phyloP scores from a whole-genome alignment of 441 rosid genomes.

The Aquilaria agallochum region DNA sequence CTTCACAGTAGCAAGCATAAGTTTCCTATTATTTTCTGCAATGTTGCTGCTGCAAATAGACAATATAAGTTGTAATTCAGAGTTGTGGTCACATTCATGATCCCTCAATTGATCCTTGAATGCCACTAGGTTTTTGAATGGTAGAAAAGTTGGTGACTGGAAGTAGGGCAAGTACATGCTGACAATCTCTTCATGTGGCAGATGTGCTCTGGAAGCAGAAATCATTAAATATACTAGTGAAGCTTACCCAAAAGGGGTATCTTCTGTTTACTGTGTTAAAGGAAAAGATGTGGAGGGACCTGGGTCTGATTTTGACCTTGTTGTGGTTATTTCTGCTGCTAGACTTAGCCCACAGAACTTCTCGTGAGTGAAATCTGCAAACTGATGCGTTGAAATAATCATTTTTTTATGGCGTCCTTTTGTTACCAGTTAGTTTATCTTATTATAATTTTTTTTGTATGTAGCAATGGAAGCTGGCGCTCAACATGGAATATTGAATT shows the following conservation, averaged over 20 bases:
- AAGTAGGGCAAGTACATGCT: not conserved
- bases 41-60: not conserved
- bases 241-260: constrained; percentile 90
- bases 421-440: constrained; percentile 5
- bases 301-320: constrained; percentile 86
- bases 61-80: too few species aligned
- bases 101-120: too few species aligned
- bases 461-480: constrained; percentile 96
- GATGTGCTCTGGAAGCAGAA: constrained; percentile 85
- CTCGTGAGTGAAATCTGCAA: constrained; percentile 50
- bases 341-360: constrained; percentile 92
- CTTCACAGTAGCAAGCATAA: too few species aligned
- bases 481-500: constrained; percentile 86
- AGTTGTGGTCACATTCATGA: too few species aligned
- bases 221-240: constrained; percentile 76
- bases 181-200: constrained; percentile 24
- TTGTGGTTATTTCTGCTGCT: constrained; percentile 77
- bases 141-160: not conserved
- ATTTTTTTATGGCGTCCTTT: constrained; percentile 6
- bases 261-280: constrained; percentile 65
- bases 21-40: not conserved
- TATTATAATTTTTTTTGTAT: constrained; percentile 17
- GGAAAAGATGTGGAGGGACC: constrained; percentile 88
- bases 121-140: not conserved
- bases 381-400: not conserved